phyloP scores from a whole-genome alignment of 2,329 filamentous ascomycete genomes.

The Aspergillus awamori region DNA sequence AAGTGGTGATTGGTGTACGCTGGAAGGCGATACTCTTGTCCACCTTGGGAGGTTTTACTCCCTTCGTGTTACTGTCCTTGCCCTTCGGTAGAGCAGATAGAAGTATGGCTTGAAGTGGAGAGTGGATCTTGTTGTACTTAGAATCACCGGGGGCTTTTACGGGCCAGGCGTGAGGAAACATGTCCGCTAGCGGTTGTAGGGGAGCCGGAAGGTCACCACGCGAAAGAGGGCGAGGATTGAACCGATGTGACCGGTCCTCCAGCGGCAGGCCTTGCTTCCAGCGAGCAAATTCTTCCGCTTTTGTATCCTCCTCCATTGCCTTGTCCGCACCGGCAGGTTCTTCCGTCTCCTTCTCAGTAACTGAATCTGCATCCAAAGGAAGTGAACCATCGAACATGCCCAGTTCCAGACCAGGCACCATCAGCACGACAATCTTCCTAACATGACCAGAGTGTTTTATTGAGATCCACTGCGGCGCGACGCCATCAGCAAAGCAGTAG shows the following conservation, averaged over 20 bases:
- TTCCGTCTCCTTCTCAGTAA: conserved; percentile 10
- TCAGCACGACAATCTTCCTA: conserved; percentile 79
- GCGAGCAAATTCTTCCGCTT: conserved; percentile 36
- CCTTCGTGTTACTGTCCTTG: conserved; percentile 65
- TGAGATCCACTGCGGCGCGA: conserved; percentile 65
- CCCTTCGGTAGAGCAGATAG: conserved; percentile 70
- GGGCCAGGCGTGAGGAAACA: conserved; percentile 89
- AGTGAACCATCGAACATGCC: conserved; percentile 77
- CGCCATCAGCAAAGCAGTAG: conserved; percentile 64
- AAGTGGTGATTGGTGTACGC: conserved; percentile 79
- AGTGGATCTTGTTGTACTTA: conserved; percentile 77
- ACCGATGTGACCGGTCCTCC: conserved; percentile 35
- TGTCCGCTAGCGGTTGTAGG: conserved; percentile 70
- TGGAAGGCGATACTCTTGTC: conserved; percentile 71
- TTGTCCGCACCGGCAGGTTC: conserved; percentile 13
- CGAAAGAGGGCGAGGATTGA: conserved; percentile 38
- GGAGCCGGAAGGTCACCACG: conserved; percentile 47
- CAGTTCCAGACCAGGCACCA: conserved; percentile 89
- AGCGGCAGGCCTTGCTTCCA: conserved; percentile 46
- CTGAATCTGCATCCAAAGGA: conserved; percentile 37
- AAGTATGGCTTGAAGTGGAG: conserved; percentile 82
- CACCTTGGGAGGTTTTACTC: conserved; percentile 64
- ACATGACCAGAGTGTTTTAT: conserved; percentile 60
- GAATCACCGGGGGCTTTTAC: conserved; percentile 85
- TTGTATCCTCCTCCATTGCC: conserved; percentile 26